Evolutionary conservation across 306 rosid species (phyloP), one percentile per base, ranked within the genome.

Genomic region (Rosa persica): DNA sequence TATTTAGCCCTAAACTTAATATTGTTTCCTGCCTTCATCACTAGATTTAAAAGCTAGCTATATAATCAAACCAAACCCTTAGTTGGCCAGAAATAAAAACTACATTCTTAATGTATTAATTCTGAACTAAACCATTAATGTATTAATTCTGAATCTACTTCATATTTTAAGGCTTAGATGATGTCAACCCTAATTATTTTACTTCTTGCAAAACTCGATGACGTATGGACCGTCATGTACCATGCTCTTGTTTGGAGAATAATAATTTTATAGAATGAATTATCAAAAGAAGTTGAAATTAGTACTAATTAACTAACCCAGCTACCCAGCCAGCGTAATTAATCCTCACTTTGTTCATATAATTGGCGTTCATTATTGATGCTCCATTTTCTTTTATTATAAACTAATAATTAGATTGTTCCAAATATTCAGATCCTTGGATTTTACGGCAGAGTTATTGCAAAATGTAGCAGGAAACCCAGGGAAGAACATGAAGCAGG

Each of bases 391-490:
- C 4, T 27, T 62, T 62, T 5, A 0, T 27, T 27, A 27, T 61
- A 65, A 65, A 65, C 44, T 34, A 65, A 36, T 12, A 15, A 36
- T 17, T 42, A 13, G 48, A 40, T 75, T 61, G 64, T 44, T 68
- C 61, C 23, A 58, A 25, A 39, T 12, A 34, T 11, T 68, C 82
- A 95, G 99, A 84, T 86, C 98, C 72, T 65, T 96, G 81, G 96
- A 93, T 81, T 91, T 96, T 71, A 51, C 96, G 43, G 81, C 67
- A 81, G 85, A 88, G 13, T 82, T 95, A 78, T 74, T 95, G 76
- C 82, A 85, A 73, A 55, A 76, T 58, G 70, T 90, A 71, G 72
- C 83, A 70, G 88, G 61, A 52, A 93, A 90, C 65, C 83, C 90
- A 6, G 87, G 75, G 70, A 78, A 67, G 88, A 89, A 66, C 70